Percentiles rank a stretch among this genome's conserved stretches.
Conservation (phyloP, 306 rosid genomes). For the Vigna hirtella region DNA sequence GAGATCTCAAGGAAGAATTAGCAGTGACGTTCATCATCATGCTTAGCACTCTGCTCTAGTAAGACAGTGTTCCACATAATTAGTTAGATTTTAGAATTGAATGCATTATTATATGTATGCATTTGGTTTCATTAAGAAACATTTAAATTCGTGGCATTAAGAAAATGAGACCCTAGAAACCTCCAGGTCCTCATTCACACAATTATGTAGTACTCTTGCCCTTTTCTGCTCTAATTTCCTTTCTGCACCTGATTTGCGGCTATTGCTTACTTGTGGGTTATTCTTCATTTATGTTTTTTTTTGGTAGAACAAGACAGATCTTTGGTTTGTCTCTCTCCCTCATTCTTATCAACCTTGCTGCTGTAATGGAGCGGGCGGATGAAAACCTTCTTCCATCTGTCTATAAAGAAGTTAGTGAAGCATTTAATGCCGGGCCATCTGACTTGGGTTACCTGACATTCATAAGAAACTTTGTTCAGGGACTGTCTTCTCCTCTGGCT, state of each 20-base stretch:
- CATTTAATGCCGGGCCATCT: conserved; percentile 92
- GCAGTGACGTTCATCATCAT: conserved; percentile 5
- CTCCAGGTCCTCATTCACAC: conserved; percentile 15
- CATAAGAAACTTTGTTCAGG: conserved; percentile 84
- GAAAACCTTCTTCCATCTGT: conserved; percentile 97
- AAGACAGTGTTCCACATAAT: neutral
- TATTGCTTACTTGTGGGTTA: neutral
- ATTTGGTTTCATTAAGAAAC: neutral
- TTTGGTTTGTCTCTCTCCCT: conserved; percentile 80
- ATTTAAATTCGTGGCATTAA: neutral
- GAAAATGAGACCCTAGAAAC: conserved; percentile 21
- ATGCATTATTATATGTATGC: neutral
- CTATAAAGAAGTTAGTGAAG: conserved; percentile 95
- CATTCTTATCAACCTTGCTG: conserved; percentile 86
- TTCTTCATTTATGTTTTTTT: conserved; percentile 7
- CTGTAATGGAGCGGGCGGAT: conserved; percentile 95
- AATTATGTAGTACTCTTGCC: neutral
- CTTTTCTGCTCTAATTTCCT: neutral
- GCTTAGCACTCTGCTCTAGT: neutral
- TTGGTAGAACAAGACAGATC: conserved; percentile 56
- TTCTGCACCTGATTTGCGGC: neutral
- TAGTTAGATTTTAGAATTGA: neutral
- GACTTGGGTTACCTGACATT: conserved; percentile 96
- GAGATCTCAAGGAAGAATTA: conserved; percentile 20
- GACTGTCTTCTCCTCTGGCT: conserved; percentile 89